These are phyloP conservation scores for Rhizoctonia solani DNA, from an alignment of 1,284 basidiomycete genomes.

Conservation along the genomic window DNA sequence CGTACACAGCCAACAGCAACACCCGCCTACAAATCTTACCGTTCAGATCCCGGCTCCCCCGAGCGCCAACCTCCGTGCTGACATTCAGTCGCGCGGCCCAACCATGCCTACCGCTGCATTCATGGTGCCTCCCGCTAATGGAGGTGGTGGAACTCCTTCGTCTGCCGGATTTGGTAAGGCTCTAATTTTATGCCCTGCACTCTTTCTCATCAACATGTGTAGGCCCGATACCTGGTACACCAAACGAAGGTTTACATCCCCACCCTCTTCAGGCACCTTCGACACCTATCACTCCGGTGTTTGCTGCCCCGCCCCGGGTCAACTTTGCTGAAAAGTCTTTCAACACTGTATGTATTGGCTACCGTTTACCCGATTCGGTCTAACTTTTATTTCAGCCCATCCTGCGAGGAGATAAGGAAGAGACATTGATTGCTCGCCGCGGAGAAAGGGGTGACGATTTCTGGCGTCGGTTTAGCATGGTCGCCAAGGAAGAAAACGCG, in stretches of 20 bases:
- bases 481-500: constrained; percentile 65
- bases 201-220: constrained; percentile 45
- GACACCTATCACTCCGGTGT: constrained; percentile 75
- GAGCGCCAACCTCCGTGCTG: constrained; percentile 28
- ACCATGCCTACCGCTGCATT: constrained; percentile 27
- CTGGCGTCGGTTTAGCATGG: constrained; percentile 82
- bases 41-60: constrained; percentile 25
- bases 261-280: constrained; percentile 75
- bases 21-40: not conserved
- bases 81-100: constrained; percentile 14
- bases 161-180: constrained; percentile 20
- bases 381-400: constrained; percentile 55
- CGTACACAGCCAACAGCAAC: constrained; percentile 9
- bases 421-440: constrained; percentile 61
- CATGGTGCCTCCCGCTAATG: constrained; percentile 28
- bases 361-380: constrained; percentile 7
- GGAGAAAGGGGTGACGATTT: constrained; percentile 78
- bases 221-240: constrained; percentile 43
- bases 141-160: constrained; percentile 35
- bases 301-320: constrained; percentile 62
- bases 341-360: constrained; percentile 2
- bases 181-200: constrained; percentile 42
- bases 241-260: constrained; percentile 54
- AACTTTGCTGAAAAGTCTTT: constrained; percentile 51
- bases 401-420: constrained; percentile 69